Evolutionary conservation across 2,329 filamentous ascomycete genomes (phyloP).

Genomic region (Neofusicoccum umdonicola): DNA sequence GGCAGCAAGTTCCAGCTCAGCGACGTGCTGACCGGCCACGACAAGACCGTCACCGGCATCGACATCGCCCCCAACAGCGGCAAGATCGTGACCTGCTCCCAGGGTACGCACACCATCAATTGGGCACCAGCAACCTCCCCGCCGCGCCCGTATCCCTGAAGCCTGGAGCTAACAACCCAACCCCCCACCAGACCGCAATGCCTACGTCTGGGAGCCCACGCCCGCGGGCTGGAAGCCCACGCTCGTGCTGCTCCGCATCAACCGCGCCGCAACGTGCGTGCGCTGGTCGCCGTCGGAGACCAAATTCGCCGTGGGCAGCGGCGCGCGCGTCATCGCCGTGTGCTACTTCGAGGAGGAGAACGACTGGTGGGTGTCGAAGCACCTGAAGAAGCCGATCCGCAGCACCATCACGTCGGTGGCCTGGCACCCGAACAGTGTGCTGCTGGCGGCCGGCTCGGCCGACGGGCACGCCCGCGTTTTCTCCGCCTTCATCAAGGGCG

Average conservation of each 20-base stretch:
- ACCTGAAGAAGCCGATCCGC: slow-evolving; percentile 97
- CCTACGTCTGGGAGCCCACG: slow-evolving; percentile 96
- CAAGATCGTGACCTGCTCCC: slow-evolving; percentile 95
- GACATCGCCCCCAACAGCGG: slow-evolving; percentile 90
- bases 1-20: slow-evolving; percentile 77
- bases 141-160: slow-evolving; percentile 1
- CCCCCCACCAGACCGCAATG: slow-evolving; percentile 74
- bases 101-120: slow-evolving; percentile 58
- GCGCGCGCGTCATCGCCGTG: slow-evolving; percentile 89
- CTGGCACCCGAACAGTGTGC: slow-evolving; percentile 97
- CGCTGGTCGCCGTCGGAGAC: slow-evolving; percentile 95
- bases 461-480: slow-evolving; percentile 95
- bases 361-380: slow-evolving; percentile 99
- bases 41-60: slow-evolving; percentile 94
- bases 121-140: neutral
- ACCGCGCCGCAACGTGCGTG: slow-evolving; percentile 92
- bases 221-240: slow-evolving; percentile 93
- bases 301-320: slow-evolving; percentile 96
- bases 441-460: slow-evolving; percentile 92
- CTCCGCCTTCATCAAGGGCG: slow-evolving; percentile 92
- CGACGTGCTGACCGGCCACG: slow-evolving; percentile 92
- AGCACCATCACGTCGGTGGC: slow-evolving; percentile 92
- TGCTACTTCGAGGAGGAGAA: slow-evolving; percentile 99
- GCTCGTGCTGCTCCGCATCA: slow-evolving; percentile 93
- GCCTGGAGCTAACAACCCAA: slow-evolving; percentile 21